These are phyloP conservation scores for Corrigiola litoralis DNA, from an alignment of 179 eudicot species.

Conservation along the genomic window DNA sequence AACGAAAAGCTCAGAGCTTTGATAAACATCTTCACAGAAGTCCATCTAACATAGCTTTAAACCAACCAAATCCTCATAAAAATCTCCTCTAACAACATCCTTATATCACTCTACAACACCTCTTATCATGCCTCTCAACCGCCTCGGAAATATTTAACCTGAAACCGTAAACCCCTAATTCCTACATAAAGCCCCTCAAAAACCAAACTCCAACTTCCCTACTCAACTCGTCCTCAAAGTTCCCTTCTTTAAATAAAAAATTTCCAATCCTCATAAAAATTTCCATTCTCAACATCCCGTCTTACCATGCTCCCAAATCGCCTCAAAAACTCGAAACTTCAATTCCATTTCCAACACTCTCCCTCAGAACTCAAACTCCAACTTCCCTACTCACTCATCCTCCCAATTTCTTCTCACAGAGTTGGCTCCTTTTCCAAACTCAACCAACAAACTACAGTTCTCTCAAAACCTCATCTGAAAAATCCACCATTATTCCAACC, in stretches of 20 bases:
- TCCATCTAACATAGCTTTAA: no score
- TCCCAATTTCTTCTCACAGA: background rate
- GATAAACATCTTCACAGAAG: no score
- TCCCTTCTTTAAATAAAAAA: background rate
- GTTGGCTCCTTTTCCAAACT: background rate
- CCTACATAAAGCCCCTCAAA: no score
- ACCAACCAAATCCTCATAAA: no score
- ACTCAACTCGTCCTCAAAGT: background rate
- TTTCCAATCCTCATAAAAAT: background rate
- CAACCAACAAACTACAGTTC: background rate
- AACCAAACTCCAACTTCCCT: background rate
- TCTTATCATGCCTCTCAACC: no score
- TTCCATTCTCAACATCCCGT: background rate
- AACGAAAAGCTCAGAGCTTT: background rate
- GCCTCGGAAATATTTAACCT: no score
- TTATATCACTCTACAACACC: no score
- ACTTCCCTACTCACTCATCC: background rate
- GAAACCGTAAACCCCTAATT: no score
- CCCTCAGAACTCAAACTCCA: background rate
- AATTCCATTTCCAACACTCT: background rate
- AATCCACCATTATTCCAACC: background rate
- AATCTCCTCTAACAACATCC: no score
- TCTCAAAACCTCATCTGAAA: background rate
- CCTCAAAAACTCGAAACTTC: background rate
- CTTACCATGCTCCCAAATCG: background rate